A percentile compares a stretch with the other conserved stretches of the same genome.
These are phyloP conservation scores for Cardamine occulta DNA, from an alignment of 345 rosid species.

Conservation along the genomic window DNA sequence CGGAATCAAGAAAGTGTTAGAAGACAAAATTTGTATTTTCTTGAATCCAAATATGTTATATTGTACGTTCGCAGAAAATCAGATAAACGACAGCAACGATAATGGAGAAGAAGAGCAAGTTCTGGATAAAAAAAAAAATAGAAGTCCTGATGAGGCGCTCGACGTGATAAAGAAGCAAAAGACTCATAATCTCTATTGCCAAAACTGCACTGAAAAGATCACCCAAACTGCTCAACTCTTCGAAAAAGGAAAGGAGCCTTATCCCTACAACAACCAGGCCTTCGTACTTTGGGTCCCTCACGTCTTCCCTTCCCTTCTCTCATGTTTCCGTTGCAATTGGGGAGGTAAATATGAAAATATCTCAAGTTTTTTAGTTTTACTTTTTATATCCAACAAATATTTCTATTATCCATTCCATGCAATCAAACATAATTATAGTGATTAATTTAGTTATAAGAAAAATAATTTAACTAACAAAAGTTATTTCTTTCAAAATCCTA, in stretches of 20 bases:
- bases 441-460: no score
- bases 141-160: neutral
- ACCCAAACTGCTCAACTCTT: neutral
- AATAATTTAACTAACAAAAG: no score
- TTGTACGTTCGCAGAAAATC: neutral
- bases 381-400: no score
- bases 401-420: no score
- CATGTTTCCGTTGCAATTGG: neutral
- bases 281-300: neutral
- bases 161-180: neutral
- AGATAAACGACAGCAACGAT: neutral
- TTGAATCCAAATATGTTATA: neutral
- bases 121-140: neutral
- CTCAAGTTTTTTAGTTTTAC: neutral
- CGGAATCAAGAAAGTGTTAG: neutral
- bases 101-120: neutral
- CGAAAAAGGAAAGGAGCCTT: neutral
- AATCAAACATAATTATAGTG: no score
- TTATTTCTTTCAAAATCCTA: no score
- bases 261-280: neutral
- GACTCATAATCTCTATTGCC: constrained; percentile 22
- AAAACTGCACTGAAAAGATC: neutral
- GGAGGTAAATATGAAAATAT: neutral
- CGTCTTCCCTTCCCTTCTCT: neutral
- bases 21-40: neutral